Conservation (phyloP, 2,329 filamentous ascomycete genomes). For the Fusarium xyrophilum region DNA sequence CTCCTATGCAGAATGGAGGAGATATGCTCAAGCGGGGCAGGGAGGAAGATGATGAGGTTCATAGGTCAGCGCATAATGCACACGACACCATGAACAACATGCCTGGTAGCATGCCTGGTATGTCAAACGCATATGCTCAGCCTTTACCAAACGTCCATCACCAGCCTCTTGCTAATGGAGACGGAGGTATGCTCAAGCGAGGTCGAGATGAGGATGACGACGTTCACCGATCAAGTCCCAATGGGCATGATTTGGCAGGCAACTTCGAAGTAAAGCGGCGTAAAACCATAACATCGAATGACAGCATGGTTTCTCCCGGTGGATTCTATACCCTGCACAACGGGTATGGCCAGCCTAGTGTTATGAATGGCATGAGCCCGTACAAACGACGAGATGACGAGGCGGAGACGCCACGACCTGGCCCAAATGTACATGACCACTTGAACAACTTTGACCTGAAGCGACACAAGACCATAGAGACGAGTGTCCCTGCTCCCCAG, state of each 20-base stretch:
- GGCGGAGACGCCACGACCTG: constrained; percentile 65
- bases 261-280: constrained; percentile 77
- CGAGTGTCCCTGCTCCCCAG: constrained; percentile 56
- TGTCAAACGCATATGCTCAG: constrained; percentile 69
- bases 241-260: constrained; percentile 44
- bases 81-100: constrained; percentile 73
- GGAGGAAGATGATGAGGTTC: constrained; percentile 67
- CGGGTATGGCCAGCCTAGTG: constrained; percentile 26
- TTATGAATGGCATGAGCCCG: constrained; percentile 66
- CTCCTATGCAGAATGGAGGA: constrained; percentile 67
- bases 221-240: constrained; percentile 49
- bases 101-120: constrained; percentile 60
- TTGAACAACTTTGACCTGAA: constrained; percentile 69
- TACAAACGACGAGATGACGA: constrained; percentile 65
- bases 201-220: constrained; percentile 63
- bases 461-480: constrained; percentile 78
- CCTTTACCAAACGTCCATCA: constrained; percentile 50
- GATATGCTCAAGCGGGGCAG: constrained; percentile 55
- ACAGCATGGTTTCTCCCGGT: constrained; percentile 14
- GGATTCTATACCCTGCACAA: constrained; percentile 20
- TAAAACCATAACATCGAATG: constrained; percentile 66
- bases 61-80: constrained; percentile 69
- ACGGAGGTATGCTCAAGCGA: constrained; percentile 54
- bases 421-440: constrained; percentile 54
- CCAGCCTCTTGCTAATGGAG: constrained; percentile 62